Evolutionary conservation across 2,329 filamentous ascomycete species (phyloP), one percentile per base, ranked within the genome.

Genomic region (Exophiala dermatitidis): DNA sequence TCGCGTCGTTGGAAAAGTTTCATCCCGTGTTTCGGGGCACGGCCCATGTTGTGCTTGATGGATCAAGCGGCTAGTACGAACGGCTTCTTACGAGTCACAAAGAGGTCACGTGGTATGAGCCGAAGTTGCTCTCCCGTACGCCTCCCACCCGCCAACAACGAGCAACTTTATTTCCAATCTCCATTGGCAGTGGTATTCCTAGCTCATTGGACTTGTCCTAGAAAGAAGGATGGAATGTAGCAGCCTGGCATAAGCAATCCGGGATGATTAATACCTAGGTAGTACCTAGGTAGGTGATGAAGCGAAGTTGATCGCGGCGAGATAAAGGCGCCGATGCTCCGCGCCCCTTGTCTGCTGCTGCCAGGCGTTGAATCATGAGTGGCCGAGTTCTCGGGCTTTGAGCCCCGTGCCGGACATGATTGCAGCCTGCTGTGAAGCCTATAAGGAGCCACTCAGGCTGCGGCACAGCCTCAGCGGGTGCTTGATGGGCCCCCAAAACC

Each of bases 381-480:
- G 38, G 38, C 38, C 10, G 9, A 7, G 9, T 10, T 3, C 4
- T 19, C 5, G 31, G 44, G 29, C 41, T 19, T 7, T 5, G 6
- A 10, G 41, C 19, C 7, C 19, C 4, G 29, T n/a, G 41, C 41
- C 6, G 8, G 9, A 28, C 7, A 6, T 29, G 26, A 8, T 43
- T 26, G 5, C 37, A 10, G 6, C 28, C 5, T 10, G 42, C 12
- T 33, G 42, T 45, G 31, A 33, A 45, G 42, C 29, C 29, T 45
- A 4, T 37, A 8, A n/a, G 7, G 19, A 41, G 38, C 7, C 3
- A 45, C 41, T 31, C 19, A 33, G 46, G 42, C 53, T 31, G 30
- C 38, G 46, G 42, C 53, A 56, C 53, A 56, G 53, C 53, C 53
- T 56, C 53, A 54, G 47, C 41, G 10, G 19, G 46, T 46, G 44